Evolutionary conservation across 1,284 basidiomycete genomes (phyloP).

Genomic region (Quambalaria eucalypti): DNA sequence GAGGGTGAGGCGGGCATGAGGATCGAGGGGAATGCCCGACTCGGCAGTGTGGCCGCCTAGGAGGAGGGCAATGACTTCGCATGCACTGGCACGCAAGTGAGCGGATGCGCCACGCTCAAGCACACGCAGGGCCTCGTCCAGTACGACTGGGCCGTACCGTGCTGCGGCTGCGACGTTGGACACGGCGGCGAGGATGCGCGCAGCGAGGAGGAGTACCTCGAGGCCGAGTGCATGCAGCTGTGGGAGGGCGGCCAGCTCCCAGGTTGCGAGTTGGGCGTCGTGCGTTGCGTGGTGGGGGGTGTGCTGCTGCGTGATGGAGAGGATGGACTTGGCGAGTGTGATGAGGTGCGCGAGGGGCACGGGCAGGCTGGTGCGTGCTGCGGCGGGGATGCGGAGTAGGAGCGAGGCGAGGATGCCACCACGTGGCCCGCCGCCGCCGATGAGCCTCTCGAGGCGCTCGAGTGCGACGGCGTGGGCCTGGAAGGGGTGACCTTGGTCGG

Average conservation of each 20-base stretch:
- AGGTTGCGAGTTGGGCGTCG: not conserved
- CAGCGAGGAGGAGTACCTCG: not conserved
- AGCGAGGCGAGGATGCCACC: not conserved
- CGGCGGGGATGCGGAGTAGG: not conserved
- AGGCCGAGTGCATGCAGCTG: not conserved
- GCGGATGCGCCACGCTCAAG: not conserved
- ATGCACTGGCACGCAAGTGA: no score
- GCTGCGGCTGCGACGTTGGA: not conserved
- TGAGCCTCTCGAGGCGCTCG: not conserved
- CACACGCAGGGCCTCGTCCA: not conserved
- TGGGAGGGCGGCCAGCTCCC: not conserved
- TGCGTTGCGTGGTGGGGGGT: not conserved
- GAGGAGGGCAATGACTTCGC: no score
- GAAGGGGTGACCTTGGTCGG: not conserved
- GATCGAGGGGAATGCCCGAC: not conserved
- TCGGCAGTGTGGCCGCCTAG: not conserved
- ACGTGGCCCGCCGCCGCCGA: not conserved
- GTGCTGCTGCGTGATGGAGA: not conserved
- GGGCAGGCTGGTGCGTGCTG: not conserved
- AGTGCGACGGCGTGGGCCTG: not conserved
- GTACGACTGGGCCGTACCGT: not conserved
- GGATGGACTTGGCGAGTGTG: not conserved
- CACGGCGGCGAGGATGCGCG: not conserved
- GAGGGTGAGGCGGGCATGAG: not conserved
- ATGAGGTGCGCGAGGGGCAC: not conserved